phyloP scores from a whole-genome alignment of 1,284 basidiomycete genomes.

The Leccinum colubrinum region DNA sequence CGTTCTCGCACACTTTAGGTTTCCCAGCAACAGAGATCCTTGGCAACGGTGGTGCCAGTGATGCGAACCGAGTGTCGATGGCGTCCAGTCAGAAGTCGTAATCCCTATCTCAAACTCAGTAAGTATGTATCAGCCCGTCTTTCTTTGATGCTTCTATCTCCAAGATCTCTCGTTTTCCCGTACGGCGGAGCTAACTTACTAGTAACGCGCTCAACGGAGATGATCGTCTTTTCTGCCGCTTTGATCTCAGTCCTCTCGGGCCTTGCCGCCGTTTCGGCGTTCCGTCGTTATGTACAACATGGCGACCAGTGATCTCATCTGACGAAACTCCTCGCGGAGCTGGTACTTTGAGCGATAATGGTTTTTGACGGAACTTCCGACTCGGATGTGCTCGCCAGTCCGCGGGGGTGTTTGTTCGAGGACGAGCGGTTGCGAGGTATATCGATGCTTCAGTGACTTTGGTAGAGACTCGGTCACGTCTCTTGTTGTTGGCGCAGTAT shows the following conservation, averaged over 20 bases:
- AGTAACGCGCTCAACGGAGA: neutral
- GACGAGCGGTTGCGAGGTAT: neutral
- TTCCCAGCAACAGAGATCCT: neutral
- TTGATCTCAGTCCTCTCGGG: neutral
- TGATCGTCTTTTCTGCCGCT: neutral
- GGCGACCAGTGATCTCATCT: neutral
- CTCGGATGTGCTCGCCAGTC: slow-evolving; percentile 6
- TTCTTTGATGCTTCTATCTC: neutral
- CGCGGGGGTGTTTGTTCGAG: slow-evolving; percentile 10
- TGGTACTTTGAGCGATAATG: slow-evolving; percentile 7
- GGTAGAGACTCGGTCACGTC: neutral
- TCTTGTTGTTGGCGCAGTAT: neutral
- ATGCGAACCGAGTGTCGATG: neutral
- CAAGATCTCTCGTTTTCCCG: neutral
- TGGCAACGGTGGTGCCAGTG: neutral
- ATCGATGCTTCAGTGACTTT: neutral
- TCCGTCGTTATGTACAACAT: neutral
- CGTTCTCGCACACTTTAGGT: slow-evolving; percentile 3
- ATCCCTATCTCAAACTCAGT: neutral
- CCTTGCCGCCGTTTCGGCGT: neutral
- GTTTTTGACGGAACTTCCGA: slow-evolving; percentile 12
- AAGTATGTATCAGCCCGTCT: neutral
- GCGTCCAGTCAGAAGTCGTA: neutral
- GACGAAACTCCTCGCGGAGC: neutral
- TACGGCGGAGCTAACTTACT: neutral